Evolutionary conservation across 306 rosid species (phyloP), one percentile per base, ranked within the genome.

Genomic region (Pterocarpus santalinus): DNA sequence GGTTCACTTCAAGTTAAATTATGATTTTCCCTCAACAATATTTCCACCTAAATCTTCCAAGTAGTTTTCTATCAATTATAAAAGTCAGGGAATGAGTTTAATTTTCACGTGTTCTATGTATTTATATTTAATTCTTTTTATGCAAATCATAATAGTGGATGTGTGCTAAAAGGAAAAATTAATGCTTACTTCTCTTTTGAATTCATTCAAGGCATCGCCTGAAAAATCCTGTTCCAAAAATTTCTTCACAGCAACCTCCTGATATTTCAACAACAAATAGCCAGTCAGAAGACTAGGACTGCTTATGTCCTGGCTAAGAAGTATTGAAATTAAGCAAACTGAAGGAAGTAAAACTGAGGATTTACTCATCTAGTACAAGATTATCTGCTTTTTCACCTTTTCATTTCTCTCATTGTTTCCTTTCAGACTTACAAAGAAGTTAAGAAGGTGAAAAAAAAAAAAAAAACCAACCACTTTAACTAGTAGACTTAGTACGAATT

Each of bases 191-290:
- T 96, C 99, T 86, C 99, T 92, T 93, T 88, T 96, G 90, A 96
- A 96, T 90, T 96, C 99, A 30, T 91, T 94, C 91, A 96, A 92
- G 86, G 98, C 98, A 86, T 96, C 94, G 33, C 99, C 99, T 57
- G 98, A 93, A 81, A 96, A 96, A 83, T 96, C 99, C 90, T 96
- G 99, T 85, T 96, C 99, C 81, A 96, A 86, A 85, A 96, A 92
- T 85, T 96, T 96, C 88, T 96, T 96, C 86, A 96, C 99, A 66
- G 98, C 99, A 82, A 96, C 99, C 87, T 96, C 99, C 99, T 96
- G 90, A 63, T 70, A 83, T 69, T 80, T 80, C 87, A 86, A 84
- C 61, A 65, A 84, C 38, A 75, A 67, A 82, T 72, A 62, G 64
- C 41, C 82, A 84, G 76, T 73, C 66, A 85, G 73, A 85, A 84